Conservation (phyloP, 805 yeast species). For the Blastobotrys americana region DNA sequence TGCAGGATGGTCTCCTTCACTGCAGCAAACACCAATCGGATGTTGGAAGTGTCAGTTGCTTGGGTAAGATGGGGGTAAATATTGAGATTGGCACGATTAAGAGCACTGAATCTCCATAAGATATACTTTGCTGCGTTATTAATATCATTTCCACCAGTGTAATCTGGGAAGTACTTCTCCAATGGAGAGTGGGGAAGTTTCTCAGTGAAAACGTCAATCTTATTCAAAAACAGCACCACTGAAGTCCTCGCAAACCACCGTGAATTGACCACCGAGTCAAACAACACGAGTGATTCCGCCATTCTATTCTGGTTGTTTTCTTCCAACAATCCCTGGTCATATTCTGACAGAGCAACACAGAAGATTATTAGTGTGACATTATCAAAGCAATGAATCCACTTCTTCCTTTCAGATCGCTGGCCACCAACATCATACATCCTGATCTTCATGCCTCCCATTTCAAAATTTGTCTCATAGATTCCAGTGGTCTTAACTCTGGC, state of each 20-base stretch:
- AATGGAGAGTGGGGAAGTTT: conserved; percentile 76
- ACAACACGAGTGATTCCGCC: conserved; percentile 73
- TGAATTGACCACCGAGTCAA: conserved; percentile 86
- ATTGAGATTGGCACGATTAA: conserved; percentile 73
- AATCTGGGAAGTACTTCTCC: conserved; percentile 80
- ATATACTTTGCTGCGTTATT: conserved; percentile 89
- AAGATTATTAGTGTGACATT: conserved; percentile 84
- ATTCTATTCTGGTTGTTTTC: conserved; percentile 62
- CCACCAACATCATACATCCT: conserved; percentile 88
- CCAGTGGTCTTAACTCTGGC: conserved; percentile 92
- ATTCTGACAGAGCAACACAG: conserved; percentile 86
- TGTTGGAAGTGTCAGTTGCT: conserved; percentile 89
- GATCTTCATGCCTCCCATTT: conserved; percentile 58
- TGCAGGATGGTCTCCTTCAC: conserved; percentile 74
- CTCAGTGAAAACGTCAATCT: conserved; percentile 83
- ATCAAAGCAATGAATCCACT: conserved; percentile 96
- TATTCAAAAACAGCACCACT: conserved; percentile 77
- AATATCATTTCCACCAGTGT: conserved; percentile 82
- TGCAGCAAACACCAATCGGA: conserved; percentile 77
- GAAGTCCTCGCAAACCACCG: conserved; percentile 89
- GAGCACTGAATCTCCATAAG: conserved; percentile 80
- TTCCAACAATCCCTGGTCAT: conserved; percentile 79
- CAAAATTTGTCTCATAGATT: conserved; percentile 74
- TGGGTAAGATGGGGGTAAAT: conserved; percentile 86
- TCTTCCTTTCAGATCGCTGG: conserved; percentile 89